Base-by-base conservation (phyloP, 1,284 basidiomycete species). In the Ustilago bromivora region DNA sequence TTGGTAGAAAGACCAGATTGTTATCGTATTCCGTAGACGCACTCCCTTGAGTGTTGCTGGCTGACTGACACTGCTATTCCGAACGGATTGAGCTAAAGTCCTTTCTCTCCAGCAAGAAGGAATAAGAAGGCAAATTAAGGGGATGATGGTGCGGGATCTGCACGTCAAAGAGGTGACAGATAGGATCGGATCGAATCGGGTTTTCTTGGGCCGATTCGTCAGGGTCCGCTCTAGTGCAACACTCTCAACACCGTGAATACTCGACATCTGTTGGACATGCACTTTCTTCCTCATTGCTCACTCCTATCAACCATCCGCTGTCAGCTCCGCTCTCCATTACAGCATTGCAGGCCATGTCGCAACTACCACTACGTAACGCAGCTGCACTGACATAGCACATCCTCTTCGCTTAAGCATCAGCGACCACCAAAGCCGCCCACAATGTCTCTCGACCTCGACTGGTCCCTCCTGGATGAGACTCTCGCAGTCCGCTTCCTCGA, bases 401-500 rank as follows among this genome's bases (percentile, higher is more conserved):
- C 31, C n/a, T 12, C n/a, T 19, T 43, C 19, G 41, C 43, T 23
- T 49, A 23, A 10, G 41, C 53, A 32, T n/a, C 34, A n/a, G 32
- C 34, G 15, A 12, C 6, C 7, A 31, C 31, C 34, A 23, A 4
- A 11, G 23, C 12, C 17, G 15, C 9, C 23, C 23, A 46, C 51
- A 65, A 85, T 85, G 84, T 85, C 84, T 31, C 79, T 90, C 64
- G 89, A 90, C 73, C 87, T 90, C 55, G 88, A 89, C 82, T 90
- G 89, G 89, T 82, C 82, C 11, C 85, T 88, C 4, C 86, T 90
- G 52, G 92, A 94, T 86, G 87, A 89, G 9, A 89, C 91, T 3
- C 90, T 98, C 11, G 90, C 94, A 9, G 87, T 88, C 6, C 89
- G 89, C 11, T 90, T 98, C 61, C 90, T 96, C 62, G 89, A 91